Conservation (phyloP, 2,329 filamentous ascomycete species). For the Aspergillus uvarum region DNA sequence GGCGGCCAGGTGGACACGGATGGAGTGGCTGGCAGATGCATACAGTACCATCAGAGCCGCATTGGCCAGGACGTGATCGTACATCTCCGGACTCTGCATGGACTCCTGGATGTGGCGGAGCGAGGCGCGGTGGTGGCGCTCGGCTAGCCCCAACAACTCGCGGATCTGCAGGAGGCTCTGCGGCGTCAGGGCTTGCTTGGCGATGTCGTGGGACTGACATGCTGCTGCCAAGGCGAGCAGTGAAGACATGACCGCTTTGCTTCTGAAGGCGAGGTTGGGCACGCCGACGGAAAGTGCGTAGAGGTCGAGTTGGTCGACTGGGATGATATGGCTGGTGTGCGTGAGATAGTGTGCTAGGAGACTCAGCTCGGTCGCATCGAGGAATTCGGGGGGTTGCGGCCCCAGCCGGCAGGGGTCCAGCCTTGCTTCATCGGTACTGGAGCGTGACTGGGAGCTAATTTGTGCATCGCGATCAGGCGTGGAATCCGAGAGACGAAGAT, state of each 20-base stretch:
- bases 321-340: slow-evolving; percentile 41
- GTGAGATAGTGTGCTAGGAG: slow-evolving; percentile 46
- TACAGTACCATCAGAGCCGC: slow-evolving; percentile 48
- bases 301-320: slow-evolving; percentile 40
- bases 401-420: background rate
- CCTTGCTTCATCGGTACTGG: background rate
- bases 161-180: slow-evolving; percentile 22
- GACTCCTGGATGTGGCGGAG: slow-evolving; percentile 39
- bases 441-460: slow-evolving; percentile 1
- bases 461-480: slow-evolving; percentile 8
- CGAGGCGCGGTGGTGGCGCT: slow-evolving; percentile 41
- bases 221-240: slow-evolving; percentile 45
- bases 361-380: slow-evolving; percentile 33
- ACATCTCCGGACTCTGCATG: slow-evolving; percentile 32
- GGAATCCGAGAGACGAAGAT: slow-evolving; percentile 12
- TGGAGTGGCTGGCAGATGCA: slow-evolving; percentile 39
- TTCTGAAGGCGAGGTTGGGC: slow-evolving; percentile 44
- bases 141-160: slow-evolving; percentile 30
- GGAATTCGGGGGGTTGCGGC: slow-evolving; percentile 4
- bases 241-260: slow-evolving; percentile 44
- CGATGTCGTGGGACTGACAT: slow-evolving; percentile 37
- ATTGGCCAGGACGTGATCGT: slow-evolving; percentile 41
- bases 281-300: slow-evolving; percentile 46
- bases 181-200: slow-evolving; percentile 2
- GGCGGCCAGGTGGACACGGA: slow-evolving; percentile 36